Evolutionary conservation across 768 basidiomycete species (phyloP).

Genomic region (Porphyrellus cyaneotinctus): DNA sequence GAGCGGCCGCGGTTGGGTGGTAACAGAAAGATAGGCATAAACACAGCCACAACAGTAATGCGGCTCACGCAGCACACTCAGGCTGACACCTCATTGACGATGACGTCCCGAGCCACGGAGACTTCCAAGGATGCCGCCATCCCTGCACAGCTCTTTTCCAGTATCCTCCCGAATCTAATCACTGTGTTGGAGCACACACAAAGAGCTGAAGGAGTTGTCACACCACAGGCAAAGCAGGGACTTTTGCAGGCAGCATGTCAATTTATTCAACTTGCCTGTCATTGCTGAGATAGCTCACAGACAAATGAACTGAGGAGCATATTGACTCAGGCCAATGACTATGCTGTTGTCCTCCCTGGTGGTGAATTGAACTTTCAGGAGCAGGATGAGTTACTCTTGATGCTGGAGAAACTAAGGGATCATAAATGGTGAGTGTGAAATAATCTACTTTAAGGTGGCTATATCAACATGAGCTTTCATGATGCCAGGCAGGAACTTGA

Average conservation of each 20-base stretch:
- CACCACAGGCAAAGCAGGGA: slow-evolving; percentile 59
- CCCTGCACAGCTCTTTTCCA: slow-evolving; percentile 50
- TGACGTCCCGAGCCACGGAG: slow-evolving; percentile 6
- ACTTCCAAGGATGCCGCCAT: slow-evolving; percentile 18
- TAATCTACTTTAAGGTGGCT: too few relatives aligned
- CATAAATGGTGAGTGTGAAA: slow-evolving; percentile 39
- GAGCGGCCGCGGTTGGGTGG: too few relatives aligned
- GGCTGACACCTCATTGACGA: neutral
- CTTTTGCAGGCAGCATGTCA: slow-evolving; percentile 59
- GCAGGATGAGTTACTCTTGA: slow-evolving; percentile 65
- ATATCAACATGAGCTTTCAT: neutral
- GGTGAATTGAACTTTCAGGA: slow-evolving; percentile 67
- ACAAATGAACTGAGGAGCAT: slow-evolving; percentile 67
- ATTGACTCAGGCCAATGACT: slow-evolving; percentile 55
- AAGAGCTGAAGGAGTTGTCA: slow-evolving; percentile 48
- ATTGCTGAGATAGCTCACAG: slow-evolving; percentile 33
- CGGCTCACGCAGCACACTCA: too few relatives aligned
- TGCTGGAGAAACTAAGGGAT: slow-evolving; percentile 61
- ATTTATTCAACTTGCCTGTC: neutral
- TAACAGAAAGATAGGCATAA: neutral
- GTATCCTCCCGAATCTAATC: slow-evolving; percentile 57
- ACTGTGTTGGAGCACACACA: slow-evolving; percentile 58
- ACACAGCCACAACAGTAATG: slow-evolving; percentile 21
- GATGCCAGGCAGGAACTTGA: slow-evolving; percentile 47
- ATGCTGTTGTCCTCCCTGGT: slow-evolving; percentile 58